Evolutionary conservation across 179 eudicot genomes (phyloP).

Genomic region (Camellia oleifera): DNA sequence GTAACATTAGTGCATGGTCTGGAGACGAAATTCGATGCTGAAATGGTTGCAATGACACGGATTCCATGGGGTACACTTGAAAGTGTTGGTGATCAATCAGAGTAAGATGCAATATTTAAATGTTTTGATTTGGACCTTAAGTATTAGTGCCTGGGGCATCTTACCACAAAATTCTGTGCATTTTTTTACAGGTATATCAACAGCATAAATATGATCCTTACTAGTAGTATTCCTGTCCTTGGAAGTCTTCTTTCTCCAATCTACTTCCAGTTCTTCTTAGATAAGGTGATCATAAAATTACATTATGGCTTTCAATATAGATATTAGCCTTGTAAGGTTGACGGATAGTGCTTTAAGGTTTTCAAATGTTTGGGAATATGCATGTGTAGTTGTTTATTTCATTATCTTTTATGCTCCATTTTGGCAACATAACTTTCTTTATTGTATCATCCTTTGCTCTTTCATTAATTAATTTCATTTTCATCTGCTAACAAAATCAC

Average conservation of each 20-base stretch:
- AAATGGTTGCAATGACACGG: constrained; percentile 99
- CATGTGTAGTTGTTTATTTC: not conserved
- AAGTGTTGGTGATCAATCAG: constrained; percentile 99
- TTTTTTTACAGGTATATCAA: constrained; percentile 77
- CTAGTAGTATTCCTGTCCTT: constrained; percentile 76
- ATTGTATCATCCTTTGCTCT: not conserved
- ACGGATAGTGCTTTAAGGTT: not conserved
- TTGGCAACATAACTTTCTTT: not conserved
- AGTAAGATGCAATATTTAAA: constrained; percentile 44
- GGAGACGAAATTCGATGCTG: constrained; percentile 93
- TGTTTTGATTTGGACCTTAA: constrained; percentile 8
- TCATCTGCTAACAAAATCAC: not conserved
- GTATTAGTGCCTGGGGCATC: constrained; percentile 14
- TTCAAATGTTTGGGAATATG: not conserved
- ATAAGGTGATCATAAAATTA: constrained; percentile 59
- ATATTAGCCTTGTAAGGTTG: not conserved
- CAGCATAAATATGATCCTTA: constrained; percentile 72
- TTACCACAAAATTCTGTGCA: constrained; percentile 6
- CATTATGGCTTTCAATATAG: not conserved
- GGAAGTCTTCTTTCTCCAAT: constrained; percentile 86
- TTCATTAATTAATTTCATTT: not conserved
- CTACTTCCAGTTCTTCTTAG: constrained; percentile 95
- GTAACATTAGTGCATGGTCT: constrained; percentile 87
- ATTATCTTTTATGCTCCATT: not conserved
- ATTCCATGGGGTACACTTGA: constrained; percentile 96